These are phyloP conservation scores for Pulveroboletus sp. DNA, from an alignment of 768 basidiomycete genomes.

Conservation along the genomic window DNA sequence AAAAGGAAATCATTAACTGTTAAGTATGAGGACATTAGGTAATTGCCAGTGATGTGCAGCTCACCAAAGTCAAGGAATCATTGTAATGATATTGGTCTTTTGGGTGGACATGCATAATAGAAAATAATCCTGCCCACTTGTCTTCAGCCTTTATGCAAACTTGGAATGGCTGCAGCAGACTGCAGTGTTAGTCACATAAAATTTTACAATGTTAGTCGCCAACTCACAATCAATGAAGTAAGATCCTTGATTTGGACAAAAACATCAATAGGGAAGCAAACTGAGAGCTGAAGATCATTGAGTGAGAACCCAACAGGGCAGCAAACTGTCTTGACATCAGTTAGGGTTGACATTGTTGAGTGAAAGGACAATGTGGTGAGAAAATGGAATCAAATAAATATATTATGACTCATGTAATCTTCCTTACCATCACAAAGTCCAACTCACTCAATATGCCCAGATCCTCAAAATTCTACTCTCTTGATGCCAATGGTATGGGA, in stretches of 20 bases:
- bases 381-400: no score
- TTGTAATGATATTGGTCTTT: not conserved
- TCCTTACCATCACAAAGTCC: no score
- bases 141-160: not conserved
- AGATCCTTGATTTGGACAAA: not conserved
- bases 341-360: not conserved
- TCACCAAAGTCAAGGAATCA: not conserved
- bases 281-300: not conserved
- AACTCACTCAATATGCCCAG: not conserved
- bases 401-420: not conserved
- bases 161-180: not conserved
- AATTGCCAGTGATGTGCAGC: not conserved
- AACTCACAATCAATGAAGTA: not conserved
- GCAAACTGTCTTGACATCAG: not conserved
- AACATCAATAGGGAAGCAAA: not conserved
- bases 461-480: not conserved
- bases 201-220: not conserved
- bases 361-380: not conserved
- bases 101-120: not conserved
- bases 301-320: not conserved
- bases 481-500: not conserved
- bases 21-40: not conserved
- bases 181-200: not conserved
- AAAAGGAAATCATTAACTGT: not conserved
- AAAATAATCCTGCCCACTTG: not conserved